Percentiles rank a stretch among this genome's conserved stretches.
Evolutionary conservation across 495 filamentous ascomycete genomes (phyloP).

Genomic region (Sporormia fimetaria): DNA sequence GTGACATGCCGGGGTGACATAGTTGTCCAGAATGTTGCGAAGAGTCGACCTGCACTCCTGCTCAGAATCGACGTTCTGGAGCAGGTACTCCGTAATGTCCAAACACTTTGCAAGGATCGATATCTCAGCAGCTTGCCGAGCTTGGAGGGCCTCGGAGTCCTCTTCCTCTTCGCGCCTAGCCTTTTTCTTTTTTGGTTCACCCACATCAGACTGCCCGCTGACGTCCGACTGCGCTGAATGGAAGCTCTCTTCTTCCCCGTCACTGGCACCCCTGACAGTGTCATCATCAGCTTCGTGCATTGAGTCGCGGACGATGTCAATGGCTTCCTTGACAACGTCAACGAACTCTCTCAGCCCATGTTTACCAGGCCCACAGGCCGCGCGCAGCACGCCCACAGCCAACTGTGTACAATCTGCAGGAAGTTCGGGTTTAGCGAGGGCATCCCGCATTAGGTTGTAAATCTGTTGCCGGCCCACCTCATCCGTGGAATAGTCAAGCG

Average conservation of each 20-base stretch:
- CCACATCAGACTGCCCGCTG: slow-evolving; percentile 44
- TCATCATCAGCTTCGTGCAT: slow-evolving; percentile 38
- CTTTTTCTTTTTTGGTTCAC: slow-evolving; percentile 37
- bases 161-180: slow-evolving; percentile 36
- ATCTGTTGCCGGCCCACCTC: slow-evolving; percentile 91
- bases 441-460: slow-evolving; percentile 78
- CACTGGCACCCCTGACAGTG: slow-evolving; percentile 35
- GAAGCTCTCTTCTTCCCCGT: slow-evolving; percentile 62
- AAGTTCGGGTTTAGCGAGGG: slow-evolving; percentile 71
- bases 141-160: slow-evolving; percentile 54
- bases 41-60: slow-evolving; percentile 78
- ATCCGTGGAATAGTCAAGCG: slow-evolving; percentile 77
- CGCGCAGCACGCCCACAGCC: slow-evolving; percentile 67
- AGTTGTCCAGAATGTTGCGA: slow-evolving; percentile 89
- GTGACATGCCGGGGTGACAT: slow-evolving; percentile 87
- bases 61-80: slow-evolving; percentile 76
- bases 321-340: slow-evolving; percentile 79
- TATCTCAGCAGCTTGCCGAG: slow-evolving; percentile 76
- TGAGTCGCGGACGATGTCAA: slow-evolving; percentile 91
- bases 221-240: slow-evolving; percentile 81
- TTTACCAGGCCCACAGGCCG: slow-evolving; percentile 62
- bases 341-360: slow-evolving; percentile 89
- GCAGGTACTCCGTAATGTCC: slow-evolving; percentile 94
- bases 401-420: slow-evolving; percentile 89
- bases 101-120: slow-evolving; percentile 97